Evolutionary conservation across 805 yeast genomes (phyloP), one percentile per base, ranked within the genome.

Genomic region (Lipomyces spencermartinsiae): DNA sequence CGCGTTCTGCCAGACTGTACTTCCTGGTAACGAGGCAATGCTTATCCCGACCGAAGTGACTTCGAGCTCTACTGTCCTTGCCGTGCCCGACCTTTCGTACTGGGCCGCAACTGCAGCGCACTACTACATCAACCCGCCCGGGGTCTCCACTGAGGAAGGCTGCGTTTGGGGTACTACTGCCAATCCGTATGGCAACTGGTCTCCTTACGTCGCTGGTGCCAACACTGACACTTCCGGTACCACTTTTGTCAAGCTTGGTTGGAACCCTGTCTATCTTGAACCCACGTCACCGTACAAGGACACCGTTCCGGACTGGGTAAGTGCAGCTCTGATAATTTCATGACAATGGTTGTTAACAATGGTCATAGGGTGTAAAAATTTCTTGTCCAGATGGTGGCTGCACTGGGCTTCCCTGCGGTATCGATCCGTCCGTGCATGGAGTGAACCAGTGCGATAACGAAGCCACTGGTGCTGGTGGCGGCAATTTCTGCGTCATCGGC

Each of bases 1-100:
- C 71, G 93, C 97, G 7, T 87, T 92, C 79, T 92, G 97, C 78
- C 97, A 93, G 81, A 92, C 97, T 8, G 97, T 93, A 6, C 83
- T 93, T 66, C 97, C 97, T 31, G 97, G 97, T 73, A 91, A 92
- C 78, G 97, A 92, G 81, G 97, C 92, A 73, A 92, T 92, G 97
- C 83, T 92, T 77, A 92, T 93, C 72, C 97, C 97, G 68, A 92
- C 96, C 29, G 77, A 83, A 63, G 87, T 89, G 66, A 83, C 80
- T n/a, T 79, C 83, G 14, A 84, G 86, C 9, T 69, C 82, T n/a
- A 78, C 81, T 64, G 81, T 84, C 1, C 80, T 92, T 66, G 97
- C 97, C 29, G 97, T 92, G 62, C 97, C 97, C 19, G 80, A 73
- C 43, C 81, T 93, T 1, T 87, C 87, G 65, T 92, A 92, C 82